These are phyloP conservation scores for Coemansia sp. DNA, from an alignment of 192 early-diverging fungal species.

Conservation along the genomic window DNA sequence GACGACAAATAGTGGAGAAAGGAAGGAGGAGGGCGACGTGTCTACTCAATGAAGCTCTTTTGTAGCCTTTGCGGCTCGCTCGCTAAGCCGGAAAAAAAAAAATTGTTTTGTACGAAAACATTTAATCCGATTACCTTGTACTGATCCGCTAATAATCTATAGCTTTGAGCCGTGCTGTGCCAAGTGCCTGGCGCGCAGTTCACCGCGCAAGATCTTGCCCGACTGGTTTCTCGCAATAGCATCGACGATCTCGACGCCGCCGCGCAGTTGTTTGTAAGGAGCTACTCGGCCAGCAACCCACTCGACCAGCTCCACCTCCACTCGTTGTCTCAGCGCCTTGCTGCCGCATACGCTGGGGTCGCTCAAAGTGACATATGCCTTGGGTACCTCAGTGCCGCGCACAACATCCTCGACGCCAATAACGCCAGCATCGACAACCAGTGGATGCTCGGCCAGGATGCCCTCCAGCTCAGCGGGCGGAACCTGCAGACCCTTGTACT, in stretches of 20 bases:
- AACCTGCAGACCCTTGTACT: constrained; percentile 85
- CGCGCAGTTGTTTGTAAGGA: constrained; percentile 45
- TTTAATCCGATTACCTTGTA: neutral
- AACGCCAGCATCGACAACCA: constrained; percentile 68
- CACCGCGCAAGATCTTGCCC: constrained; percentile 43
- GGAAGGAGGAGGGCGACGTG: no score
- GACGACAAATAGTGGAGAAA: no score
- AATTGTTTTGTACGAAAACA: no score
- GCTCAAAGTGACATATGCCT: constrained; percentile 68
- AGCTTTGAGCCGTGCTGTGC: constrained; percentile 19
- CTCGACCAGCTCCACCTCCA: neutral
- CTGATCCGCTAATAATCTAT: neutral
- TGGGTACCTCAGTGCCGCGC: constrained; percentile 73
- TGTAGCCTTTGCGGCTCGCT: no score
- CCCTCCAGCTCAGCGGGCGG: constrained; percentile 87
- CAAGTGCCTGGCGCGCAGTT: constrained; percentile 25
- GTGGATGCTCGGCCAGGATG: constrained; percentile 66
- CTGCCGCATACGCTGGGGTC: neutral
- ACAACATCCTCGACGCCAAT: constrained; percentile 63
- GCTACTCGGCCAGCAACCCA: constrained; percentile 33
- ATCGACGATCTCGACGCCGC: constrained; percentile 30
- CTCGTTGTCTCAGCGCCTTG: neutral
- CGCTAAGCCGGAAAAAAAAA: neutral
- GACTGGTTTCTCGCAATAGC: constrained; percentile 32
- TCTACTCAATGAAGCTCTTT: no score